Conservation (phyloP, 257 asterid species). For the Rehmannia glutinosa region DNA sequence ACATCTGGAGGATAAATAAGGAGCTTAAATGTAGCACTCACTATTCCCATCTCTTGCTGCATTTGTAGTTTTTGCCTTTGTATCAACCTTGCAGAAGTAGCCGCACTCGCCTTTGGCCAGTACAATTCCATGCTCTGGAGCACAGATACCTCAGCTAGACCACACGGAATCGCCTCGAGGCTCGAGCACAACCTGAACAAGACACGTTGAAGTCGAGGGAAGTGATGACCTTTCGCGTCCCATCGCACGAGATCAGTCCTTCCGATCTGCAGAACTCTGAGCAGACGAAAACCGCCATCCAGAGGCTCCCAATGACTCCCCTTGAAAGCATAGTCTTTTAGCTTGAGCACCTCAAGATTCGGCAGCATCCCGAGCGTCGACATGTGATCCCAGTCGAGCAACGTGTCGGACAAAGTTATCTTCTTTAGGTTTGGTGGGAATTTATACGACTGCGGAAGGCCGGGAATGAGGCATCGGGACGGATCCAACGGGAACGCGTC, state of each 20-base stretch:
- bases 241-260: slow-evolving; percentile 33
- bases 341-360: slow-evolving; percentile 40
- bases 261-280: slow-evolving; percentile 35
- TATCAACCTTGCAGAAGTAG: slow-evolving; percentile 24
- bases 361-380: slow-evolving; percentile 33
- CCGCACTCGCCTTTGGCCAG: slow-evolving; percentile 26
- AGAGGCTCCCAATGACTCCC: slow-evolving; percentile 36
- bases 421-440: slow-evolving; percentile 44
- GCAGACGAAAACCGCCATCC: slow-evolving; percentile 38
- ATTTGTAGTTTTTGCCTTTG: slow-evolving; percentile 5
- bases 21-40: slow-evolving; percentile 18
- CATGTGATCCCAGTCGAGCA: slow-evolving; percentile 37
- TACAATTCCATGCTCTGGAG: slow-evolving; percentile 30
- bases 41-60: slow-evolving; percentile 2
- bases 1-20: slow-evolving; percentile 29
- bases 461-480: slow-evolving; percentile 20
- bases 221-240: slow-evolving; percentile 41
- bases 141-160: slow-evolving; percentile 31
- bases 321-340: slow-evolving; percentile 36
- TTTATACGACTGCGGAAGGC: slow-evolving; percentile 34
- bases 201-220: slow-evolving; percentile 33
- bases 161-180: slow-evolving; percentile 32
- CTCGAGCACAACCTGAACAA: slow-evolving; percentile 21
- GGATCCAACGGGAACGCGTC: slow-evolving; percentile 32
- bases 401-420: slow-evolving; percentile 36